Base-by-base conservation (phyloP, 2,329 filamentous ascomycete genomes). In the Cercospora canescens region DNA sequence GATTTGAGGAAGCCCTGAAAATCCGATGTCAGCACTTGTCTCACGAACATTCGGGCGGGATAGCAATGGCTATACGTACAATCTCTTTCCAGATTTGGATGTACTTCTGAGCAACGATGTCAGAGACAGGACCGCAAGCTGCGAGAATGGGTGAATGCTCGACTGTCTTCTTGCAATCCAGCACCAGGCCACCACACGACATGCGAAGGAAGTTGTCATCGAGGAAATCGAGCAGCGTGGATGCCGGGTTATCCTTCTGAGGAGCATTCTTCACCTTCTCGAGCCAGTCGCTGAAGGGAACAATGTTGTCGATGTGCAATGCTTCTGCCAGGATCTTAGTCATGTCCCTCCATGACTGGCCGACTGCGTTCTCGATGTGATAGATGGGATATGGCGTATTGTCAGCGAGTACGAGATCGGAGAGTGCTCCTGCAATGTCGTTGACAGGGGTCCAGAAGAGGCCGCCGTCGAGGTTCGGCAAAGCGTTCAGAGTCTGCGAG, bases 361-460 rank as follows among this genome's bases (percentile, higher is more conserved):
- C 64, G 3, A 79, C 73, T 0, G 81, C 81, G 66, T 83, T 82
- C 6, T 83, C 81, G 58, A 84, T 76, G 67, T 83, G 81, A 63
- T 83, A 83, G 28, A 83, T 72, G 1, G 76, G 72, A 45, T 79
- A 74, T 0, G 74, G 67, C 0, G 56, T 64, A 1, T 41, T 37
- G 1, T 74, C 65, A 1, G 56, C 45, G 1, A 76, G 45, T 0
- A 80, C 58, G 1, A 83, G 64, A 5, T 83, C 81, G 2, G 55
- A 67, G 5, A 79, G 59, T 0, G 75, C 73, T 8, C 64, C 72
- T 0, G 81, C 80, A 5, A 79, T 74, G 37, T 75, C 73, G 65
- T 86, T 76, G 6, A 85, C 84, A 0, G 84, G 81, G 0, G 75
- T 78, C 84, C 84, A 86, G 6, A 68, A 79, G 1, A 85, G 62